Evolutionary conservation across 208 protist species (phyloP), one percentile per base, ranked within the genome.

Genomic region (Crithidia sp.): DNA sequence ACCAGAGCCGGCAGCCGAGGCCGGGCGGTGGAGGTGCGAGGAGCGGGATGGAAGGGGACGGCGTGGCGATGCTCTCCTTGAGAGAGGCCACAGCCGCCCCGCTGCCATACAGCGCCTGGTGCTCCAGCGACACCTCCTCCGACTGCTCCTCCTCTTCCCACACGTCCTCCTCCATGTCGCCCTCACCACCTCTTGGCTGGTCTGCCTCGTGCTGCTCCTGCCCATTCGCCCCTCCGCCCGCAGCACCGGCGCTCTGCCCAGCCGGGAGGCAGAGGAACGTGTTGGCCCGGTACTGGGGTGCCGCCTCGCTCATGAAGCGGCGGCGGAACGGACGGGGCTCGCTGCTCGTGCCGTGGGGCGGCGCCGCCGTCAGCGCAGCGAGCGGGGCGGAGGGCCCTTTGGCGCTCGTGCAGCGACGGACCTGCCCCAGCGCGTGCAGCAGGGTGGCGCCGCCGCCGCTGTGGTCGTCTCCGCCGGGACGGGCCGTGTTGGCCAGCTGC

Each of bases 1-100:
- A 10, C 74, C 81, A 10, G 84, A 84, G 5, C 84, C 77, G 2
- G 81, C 81, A 12, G 70, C 84, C 13, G 74, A 45, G 40, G 70
- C 28, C 5, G 79, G 72, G 10, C 53, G 71, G 45, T 72, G 80
- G 80, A 39, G 74, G 74, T 2, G 66, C n/a, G 14, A 65, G 39
- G 45, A 57, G 41, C 40, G 57, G 67, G 5, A 52, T 13, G 19
- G 74, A 47, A 4, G 56, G 39, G 56, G 64, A 19, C 13, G 43
- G 47, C 37, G 6, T 49, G 50, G 57, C 16, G 7, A 52, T 28
- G 74, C 65, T 59, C 36, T 69, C 43, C 40, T 50, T 44, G 47
- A 56, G 12, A 3, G 64, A 69, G 4, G 6, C 53, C 8, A 40
- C 65, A 4, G 28, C 41, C 17, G 55, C n/a, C 14, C 3, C 39